Conservation (phyloP, 2,329 filamentous ascomycete genomes). For the Phaeophleospora eucalypticola region DNA sequence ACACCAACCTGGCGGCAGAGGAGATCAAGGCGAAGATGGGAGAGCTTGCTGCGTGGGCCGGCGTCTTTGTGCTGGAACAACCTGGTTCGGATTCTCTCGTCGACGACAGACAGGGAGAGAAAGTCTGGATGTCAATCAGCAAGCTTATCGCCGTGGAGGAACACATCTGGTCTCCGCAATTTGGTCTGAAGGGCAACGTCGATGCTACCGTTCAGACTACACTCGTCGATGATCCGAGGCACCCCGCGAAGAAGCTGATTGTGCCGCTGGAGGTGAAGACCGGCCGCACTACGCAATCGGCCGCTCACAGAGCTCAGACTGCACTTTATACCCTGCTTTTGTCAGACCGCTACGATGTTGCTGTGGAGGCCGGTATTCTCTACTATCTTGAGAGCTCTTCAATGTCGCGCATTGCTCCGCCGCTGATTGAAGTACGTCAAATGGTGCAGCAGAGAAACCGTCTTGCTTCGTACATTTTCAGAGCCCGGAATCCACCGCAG, state of each 20-base stretch:
- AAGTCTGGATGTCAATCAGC: constrained; percentile 76
- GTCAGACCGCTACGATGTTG: constrained; percentile 90
- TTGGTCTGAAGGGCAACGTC: constrained; percentile 94
- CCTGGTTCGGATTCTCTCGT: constrained; percentile 71
- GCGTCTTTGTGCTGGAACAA: constrained; percentile 67
- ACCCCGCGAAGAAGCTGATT: constrained; percentile 57
- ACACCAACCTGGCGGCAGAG: constrained; percentile 66
- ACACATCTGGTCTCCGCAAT: constrained; percentile 97
- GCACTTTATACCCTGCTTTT: constrained; percentile 88
- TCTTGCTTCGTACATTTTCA: constrained; percentile 74
- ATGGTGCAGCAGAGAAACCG: constrained; percentile 97
- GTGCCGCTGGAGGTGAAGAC: constrained; percentile 96
- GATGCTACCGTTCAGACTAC: constrained; percentile 91
- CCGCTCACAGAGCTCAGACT: constrained; percentile 86
- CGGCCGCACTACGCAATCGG: constrained; percentile 71
- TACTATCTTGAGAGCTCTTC: constrained; percentile 94
- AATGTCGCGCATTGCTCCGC: constrained; percentile 76
- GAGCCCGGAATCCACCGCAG: constrained; percentile 22
- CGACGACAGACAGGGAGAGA: constrained; percentile 72
- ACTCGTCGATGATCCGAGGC: constrained; percentile 65
- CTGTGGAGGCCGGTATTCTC: constrained; percentile 82
- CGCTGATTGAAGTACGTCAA: constrained; percentile 83
- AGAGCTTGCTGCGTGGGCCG: constrained; percentile 78
- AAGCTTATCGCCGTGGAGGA: constrained; percentile 96
- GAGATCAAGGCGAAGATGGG: constrained; percentile 79